phyloP scores from a whole-genome alignment of 2,329 filamentous ascomycete species.

The Xenoacremonium recifei region DNA sequence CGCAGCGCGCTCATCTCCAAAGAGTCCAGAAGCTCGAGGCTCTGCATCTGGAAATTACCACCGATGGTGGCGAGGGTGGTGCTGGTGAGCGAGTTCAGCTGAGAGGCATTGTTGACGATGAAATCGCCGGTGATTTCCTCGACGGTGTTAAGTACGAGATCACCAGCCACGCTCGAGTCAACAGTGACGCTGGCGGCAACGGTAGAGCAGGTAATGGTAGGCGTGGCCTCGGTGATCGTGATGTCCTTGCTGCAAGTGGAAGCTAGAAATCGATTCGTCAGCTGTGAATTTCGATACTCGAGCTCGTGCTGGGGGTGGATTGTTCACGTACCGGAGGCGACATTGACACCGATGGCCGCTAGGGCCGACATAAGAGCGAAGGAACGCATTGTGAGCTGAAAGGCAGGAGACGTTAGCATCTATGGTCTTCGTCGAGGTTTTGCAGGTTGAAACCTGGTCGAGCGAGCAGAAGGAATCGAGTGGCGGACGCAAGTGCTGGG shows the following conservation, averaged over 20 bases:
- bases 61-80: slow-evolving; percentile 62
- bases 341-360: slow-evolving; percentile 39
- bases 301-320: too few relatives aligned
- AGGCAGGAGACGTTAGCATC: slow-evolving; percentile 16
- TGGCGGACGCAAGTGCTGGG: too few relatives aligned
- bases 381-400: slow-evolving; percentile 45
- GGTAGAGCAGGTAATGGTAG: slow-evolving; percentile 63
- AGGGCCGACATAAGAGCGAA: slow-evolving; percentile 44
- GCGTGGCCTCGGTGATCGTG: slow-evolving; percentile 62
- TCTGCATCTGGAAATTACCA: slow-evolving; percentile 67
- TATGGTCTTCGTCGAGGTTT: too few relatives aligned
- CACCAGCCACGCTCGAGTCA: slow-evolving; percentile 50
- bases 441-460: too few relatives aligned
- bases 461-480: too few relatives aligned
- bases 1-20: slow-evolving; percentile 66
- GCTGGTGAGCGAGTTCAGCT: slow-evolving; percentile 62
- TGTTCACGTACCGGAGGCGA: slow-evolving; percentile 41
- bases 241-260: slow-evolving; percentile 51
- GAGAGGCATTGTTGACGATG: slow-evolving; percentile 57
- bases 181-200: slow-evolving; percentile 69
- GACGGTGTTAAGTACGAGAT: slow-evolving; percentile 61
- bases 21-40: slow-evolving; percentile 65
- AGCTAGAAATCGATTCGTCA: slow-evolving; percentile 21
- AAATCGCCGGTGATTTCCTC: slow-evolving; percentile 57
- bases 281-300: neutral